Conservation (phyloP, 768 basidiomycete species). For the Inosperma sp. region DNA sequence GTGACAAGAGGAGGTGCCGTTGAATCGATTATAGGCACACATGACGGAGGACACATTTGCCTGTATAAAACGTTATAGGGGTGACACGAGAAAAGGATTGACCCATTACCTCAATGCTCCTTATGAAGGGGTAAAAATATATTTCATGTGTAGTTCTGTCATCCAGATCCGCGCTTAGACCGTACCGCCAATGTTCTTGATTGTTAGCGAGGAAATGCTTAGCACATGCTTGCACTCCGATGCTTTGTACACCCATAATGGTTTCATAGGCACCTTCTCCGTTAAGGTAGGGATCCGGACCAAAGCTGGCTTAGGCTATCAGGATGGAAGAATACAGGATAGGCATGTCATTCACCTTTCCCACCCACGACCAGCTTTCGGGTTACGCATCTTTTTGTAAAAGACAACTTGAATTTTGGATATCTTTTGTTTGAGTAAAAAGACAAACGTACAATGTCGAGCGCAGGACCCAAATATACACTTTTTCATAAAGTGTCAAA, state of each 20-base stretch:
- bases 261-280: slow-evolving; percentile 60
- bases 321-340: not conserved
- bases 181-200: slow-evolving; percentile 51
- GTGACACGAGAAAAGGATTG: not conserved
- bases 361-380: slow-evolving; percentile 47
- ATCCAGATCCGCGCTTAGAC: slow-evolving; percentile 43
- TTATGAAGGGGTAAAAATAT: slow-evolving; percentile 48
- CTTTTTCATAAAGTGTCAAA: slow-evolving; percentile 19
- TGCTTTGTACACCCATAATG: slow-evolving; percentile 53
- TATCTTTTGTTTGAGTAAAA: not conserved
- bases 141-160: slow-evolving; percentile 55
- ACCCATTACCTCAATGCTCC: slow-evolving; percentile 42
- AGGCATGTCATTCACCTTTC: slow-evolving; percentile 32
- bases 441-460: slow-evolving; percentile 45
- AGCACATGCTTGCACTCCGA: slow-evolving; percentile 56
- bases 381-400: slow-evolving; percentile 48
- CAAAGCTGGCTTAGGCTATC: slow-evolving; percentile 31
- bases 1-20: slow-evolving; percentile 62
- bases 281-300: slow-evolving; percentile 60
- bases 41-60: slow-evolving; percentile 49
- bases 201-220: slow-evolving; percentile 51
- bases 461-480: slow-evolving; percentile 47
- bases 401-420: not conserved
- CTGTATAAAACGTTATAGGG: slow-evolving; percentile 20
- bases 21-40: slow-evolving; percentile 52